phyloP scores from a whole-genome alignment of 371 early-diverging fungal species.

The Synchytrium microbalum region DNA sequence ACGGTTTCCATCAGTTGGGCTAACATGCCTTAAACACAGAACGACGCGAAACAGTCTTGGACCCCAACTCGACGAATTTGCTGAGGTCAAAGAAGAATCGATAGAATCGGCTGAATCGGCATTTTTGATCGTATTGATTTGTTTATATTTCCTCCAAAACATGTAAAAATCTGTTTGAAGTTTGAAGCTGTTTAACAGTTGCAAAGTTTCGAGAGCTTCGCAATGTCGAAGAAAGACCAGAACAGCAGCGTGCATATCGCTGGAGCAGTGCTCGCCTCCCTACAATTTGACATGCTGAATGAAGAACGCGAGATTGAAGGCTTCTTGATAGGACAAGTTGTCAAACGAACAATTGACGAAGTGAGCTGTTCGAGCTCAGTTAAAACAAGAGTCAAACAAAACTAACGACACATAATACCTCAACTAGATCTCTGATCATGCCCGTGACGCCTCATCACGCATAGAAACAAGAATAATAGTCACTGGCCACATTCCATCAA shows the following conservation, averaged over 20 bases:
- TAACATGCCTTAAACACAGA: too few relatives aligned
- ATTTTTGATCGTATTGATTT: too few relatives aligned
- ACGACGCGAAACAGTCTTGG: conserved; percentile 10
- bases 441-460: background rate
- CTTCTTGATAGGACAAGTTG: background rate
- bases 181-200: too few relatives aligned
- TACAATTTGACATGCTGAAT: background rate
- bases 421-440: background rate
- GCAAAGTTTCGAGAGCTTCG: too few relatives aligned
- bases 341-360: background rate
- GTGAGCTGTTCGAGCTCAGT: too few relatives aligned
- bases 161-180: too few relatives aligned
- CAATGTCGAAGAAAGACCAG: too few relatives aligned
- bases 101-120: conserved; percentile 6
- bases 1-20: too few relatives aligned
- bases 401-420: too few relatives aligned
- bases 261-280: background rate
- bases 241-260: background rate
- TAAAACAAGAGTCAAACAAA: too few relatives aligned
- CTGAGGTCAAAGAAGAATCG: conserved; percentile 1
- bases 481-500: background rate
- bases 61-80: conserved; percentile 4
- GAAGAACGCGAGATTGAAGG: background rate
- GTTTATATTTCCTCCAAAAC: too few relatives aligned
- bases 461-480: background rate